Evolutionary conservation across 306 rosid species (phyloP).

Genomic region (Quercus suber): DNA sequence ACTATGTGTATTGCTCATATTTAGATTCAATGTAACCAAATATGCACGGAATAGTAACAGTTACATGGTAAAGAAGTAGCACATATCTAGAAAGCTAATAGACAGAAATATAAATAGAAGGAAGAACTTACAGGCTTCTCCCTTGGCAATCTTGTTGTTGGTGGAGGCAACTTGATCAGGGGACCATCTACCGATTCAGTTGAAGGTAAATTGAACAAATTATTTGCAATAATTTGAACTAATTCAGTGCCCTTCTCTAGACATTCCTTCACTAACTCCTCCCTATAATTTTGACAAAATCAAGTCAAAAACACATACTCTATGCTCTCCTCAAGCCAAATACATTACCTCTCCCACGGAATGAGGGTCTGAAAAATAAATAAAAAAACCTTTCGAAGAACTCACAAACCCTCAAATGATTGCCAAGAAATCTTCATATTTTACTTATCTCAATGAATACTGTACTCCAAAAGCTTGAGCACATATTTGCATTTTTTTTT

Average conservation of each 20-base stretch:
- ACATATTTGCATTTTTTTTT: background rate
- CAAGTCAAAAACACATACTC: background rate
- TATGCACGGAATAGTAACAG: background rate
- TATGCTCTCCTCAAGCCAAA: background rate
- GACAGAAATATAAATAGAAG: background rate
- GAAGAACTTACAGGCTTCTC: constrained; percentile 65
- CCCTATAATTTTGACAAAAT: constrained; percentile 36
- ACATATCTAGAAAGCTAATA: background rate
- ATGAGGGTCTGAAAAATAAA: background rate
- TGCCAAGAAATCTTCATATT: background rate
- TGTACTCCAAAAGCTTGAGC: background rate
- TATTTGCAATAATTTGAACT: constrained; percentile 73
- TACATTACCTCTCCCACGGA: background rate
- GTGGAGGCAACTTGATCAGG: constrained; percentile 68
- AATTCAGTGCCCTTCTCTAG: constrained; percentile 67
- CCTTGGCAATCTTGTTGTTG: constrained; percentile 70
- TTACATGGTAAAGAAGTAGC: background rate
- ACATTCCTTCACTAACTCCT: constrained; percentile 52
- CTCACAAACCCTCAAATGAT: background rate
- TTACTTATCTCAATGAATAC: background rate
- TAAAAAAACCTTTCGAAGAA: background rate
- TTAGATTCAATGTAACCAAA: background rate
- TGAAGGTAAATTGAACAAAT: constrained; percentile 66
- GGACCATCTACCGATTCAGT: constrained; percentile 80
- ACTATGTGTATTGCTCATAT: no score